Conservation (phyloP, 352 stramenopile species). For the Phytophthora aleatoria region DNA sequence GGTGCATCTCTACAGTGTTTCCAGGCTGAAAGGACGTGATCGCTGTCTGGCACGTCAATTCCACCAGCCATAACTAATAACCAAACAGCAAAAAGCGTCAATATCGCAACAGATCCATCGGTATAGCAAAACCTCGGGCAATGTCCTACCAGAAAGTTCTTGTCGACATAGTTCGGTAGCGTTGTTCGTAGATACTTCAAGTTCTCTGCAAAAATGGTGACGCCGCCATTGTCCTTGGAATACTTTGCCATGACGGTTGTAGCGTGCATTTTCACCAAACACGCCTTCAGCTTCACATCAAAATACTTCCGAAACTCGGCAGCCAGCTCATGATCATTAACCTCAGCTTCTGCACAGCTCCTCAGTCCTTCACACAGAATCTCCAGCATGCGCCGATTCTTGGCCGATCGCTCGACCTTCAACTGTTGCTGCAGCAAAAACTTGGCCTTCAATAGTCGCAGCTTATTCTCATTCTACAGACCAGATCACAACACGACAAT, state of each 20-base stretch:
- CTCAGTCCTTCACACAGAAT: slow-evolving; percentile 55
- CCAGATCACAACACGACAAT: slow-evolving; percentile 9
- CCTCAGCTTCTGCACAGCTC: slow-evolving; percentile 29
- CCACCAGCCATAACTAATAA: slow-evolving; percentile 65
- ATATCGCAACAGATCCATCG: slow-evolving; percentile 6
- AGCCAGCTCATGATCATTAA: slow-evolving; percentile 1
- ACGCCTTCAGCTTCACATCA: slow-evolving; percentile 49
- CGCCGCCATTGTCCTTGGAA: slow-evolving; percentile 9
- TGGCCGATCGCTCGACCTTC: slow-evolving; percentile 40
- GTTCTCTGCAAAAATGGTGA: slow-evolving; percentile 47
- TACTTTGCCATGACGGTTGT: slow-evolving; percentile 40
- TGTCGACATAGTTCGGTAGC: slow-evolving; percentile 52
- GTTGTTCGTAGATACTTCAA: slow-evolving; percentile 53
- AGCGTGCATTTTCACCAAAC: slow-evolving; percentile 60
- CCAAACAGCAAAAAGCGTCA: background rate
- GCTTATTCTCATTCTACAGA: slow-evolving; percentile 42
- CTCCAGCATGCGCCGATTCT: slow-evolving; percentile 50
- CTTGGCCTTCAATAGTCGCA: slow-evolving; percentile 60
- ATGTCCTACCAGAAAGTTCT: slow-evolving; percentile 52
- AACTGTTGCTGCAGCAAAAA: slow-evolving; percentile 53
- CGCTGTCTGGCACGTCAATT: slow-evolving; percentile 60
- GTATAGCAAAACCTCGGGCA: background rate
- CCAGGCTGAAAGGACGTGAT: slow-evolving; percentile 47
- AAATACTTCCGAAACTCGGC: slow-evolving; percentile 54
- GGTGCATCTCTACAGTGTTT: slow-evolving; percentile 28